phyloP scores from a whole-genome alignment of 2,329 filamentous ascomycete species.

The Phaeosphaeria sp. region DNA sequence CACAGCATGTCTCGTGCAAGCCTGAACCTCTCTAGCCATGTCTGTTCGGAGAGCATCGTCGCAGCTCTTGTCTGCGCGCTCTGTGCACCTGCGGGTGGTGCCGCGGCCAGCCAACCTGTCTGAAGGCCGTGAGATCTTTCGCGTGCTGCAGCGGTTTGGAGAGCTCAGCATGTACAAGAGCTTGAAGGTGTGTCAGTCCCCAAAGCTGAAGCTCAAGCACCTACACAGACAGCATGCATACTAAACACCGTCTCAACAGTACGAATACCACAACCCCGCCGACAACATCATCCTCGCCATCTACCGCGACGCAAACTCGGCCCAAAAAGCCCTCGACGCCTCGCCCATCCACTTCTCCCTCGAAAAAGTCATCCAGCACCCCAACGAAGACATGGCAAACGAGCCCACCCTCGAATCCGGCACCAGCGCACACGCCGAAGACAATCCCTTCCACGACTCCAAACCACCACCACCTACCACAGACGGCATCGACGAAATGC shows the following conservation, averaged over 20 bases:
- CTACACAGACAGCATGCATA: not conserved
- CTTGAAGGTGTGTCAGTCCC: constrained; percentile 43
- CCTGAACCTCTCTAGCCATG: constrained; percentile 25
- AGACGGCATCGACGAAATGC: constrained; percentile 38
- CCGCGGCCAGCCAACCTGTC: constrained; percentile 55
- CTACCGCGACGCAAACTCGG: constrained; percentile 51
- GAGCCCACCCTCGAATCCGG: not conserved
- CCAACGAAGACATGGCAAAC: constrained; percentile 6
- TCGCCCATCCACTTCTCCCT: constrained; percentile 57
- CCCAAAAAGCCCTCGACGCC: constrained; percentile 50
- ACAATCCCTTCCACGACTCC: not conserved
- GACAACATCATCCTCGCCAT: constrained; percentile 56
- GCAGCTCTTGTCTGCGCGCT: constrained; percentile 45
- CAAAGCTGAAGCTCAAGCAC: not conserved
- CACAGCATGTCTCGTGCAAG: not conserved
- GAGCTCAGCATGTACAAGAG: constrained; percentile 57
- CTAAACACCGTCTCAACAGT: constrained; percentile 30
- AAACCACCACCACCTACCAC: constrained; percentile 7
- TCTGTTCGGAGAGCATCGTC: constrained; percentile 31
- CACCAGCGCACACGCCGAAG: constrained; percentile 20
- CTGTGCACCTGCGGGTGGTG: constrained; percentile 55
- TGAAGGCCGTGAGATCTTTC: constrained; percentile 58
- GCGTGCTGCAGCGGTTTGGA: constrained; percentile 57
- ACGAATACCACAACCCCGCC: constrained; percentile 51
- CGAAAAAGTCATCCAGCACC: constrained; percentile 29